phyloP scores from a whole-genome alignment of 2,329 filamentous ascomycete species.

The Colletotrichum sp. region DNA sequence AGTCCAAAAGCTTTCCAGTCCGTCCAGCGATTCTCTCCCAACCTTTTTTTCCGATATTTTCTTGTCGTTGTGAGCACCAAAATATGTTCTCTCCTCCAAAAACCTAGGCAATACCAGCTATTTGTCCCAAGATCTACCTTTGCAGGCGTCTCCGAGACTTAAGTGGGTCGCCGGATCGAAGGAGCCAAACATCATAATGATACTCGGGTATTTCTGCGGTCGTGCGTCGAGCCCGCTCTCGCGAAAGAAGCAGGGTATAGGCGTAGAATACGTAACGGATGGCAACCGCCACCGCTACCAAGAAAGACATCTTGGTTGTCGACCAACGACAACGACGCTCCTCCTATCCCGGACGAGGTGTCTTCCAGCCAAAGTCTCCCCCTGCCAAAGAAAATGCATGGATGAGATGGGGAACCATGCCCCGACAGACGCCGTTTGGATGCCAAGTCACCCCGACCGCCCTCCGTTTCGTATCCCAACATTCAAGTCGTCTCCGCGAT shows the following conservation, averaged over 20 bases:
- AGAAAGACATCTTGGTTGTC: constrained; percentile 13
- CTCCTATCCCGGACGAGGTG: constrained; percentile 15
- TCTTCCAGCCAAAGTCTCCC: constrained; percentile 7
- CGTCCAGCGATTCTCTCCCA: constrained; percentile 20
- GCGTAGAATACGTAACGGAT: constrained; percentile 20
- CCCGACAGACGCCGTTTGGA: constrained; percentile 20
- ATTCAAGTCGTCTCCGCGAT: constrained; percentile 22
- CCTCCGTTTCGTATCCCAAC: constrained; percentile 20
- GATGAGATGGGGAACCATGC: constrained; percentile 2
- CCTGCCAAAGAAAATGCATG: constrained; percentile 18
- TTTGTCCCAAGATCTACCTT: neutral
- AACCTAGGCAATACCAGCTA: neutral
- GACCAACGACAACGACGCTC: constrained; percentile 12
- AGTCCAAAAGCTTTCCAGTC: constrained; percentile 10
- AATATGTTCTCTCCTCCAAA: neutral
- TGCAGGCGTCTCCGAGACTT: neutral
- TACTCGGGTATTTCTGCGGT: constrained; percentile 23
- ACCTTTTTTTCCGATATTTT: constrained; percentile 22
- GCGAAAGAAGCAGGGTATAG: constrained; percentile 14
- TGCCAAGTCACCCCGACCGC: constrained; percentile 15
- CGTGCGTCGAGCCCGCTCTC: constrained; percentile 15
- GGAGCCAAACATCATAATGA: neutral
- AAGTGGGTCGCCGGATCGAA: neutral
- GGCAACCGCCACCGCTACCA: constrained; percentile 8
- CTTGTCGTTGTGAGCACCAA: constrained; percentile 19